These are phyloP conservation scores for Fraxinus anomala DNA, from an alignment of 257 asterid genomes.

Conservation along the genomic window DNA sequence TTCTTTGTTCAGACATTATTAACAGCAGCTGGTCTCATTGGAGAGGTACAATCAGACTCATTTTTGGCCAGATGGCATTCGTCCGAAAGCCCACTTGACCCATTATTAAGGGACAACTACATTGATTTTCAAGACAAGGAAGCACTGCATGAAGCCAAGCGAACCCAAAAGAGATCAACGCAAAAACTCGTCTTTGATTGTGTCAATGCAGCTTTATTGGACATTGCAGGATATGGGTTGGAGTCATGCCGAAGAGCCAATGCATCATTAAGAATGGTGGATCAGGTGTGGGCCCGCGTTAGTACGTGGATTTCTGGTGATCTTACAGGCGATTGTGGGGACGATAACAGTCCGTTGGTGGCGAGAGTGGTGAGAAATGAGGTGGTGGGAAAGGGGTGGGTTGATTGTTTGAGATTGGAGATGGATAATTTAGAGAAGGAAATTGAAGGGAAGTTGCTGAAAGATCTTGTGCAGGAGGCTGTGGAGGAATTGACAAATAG, in stretches of 20 bases:
- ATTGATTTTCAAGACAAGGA: slow-evolving; percentile 53
- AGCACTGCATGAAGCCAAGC: slow-evolving; percentile 59
- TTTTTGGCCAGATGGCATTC: slow-evolving; percentile 68
- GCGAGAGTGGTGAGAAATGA: slow-evolving; percentile 69
- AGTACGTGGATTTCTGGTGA: slow-evolving; percentile 57
- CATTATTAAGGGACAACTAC: slow-evolving; percentile 70
- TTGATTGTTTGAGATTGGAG: slow-evolving; percentile 51
- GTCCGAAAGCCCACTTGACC: slow-evolving; percentile 78
- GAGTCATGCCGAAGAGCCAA: slow-evolving; percentile 38
- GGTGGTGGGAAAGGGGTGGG: slow-evolving; percentile 76
- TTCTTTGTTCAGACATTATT: slow-evolving; percentile 61
- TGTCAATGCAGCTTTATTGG: slow-evolving; percentile 67
- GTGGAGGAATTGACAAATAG: slow-evolving; percentile 62
- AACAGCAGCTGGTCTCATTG: slow-evolving; percentile 63
- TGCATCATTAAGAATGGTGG: slow-evolving; percentile 38
- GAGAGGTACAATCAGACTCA: slow-evolving; percentile 44
- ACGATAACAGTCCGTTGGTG: slow-evolving; percentile 50
- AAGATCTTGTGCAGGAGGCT: slow-evolving; percentile 65
- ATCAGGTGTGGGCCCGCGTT: slow-evolving; percentile 70
- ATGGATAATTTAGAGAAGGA: slow-evolving; percentile 57
- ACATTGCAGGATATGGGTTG: slow-evolving; percentile 54
- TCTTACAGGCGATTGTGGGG: slow-evolving; percentile 45
- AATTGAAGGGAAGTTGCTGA: slow-evolving; percentile 68
- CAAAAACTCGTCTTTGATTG: slow-evolving; percentile 84
- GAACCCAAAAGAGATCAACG: slow-evolving; percentile 70